Evolutionary conservation across 78 protist genomes (phyloP), one percentile per base, ranked within the genome.

Genomic region (Trichosphaerium sp.): DNA sequence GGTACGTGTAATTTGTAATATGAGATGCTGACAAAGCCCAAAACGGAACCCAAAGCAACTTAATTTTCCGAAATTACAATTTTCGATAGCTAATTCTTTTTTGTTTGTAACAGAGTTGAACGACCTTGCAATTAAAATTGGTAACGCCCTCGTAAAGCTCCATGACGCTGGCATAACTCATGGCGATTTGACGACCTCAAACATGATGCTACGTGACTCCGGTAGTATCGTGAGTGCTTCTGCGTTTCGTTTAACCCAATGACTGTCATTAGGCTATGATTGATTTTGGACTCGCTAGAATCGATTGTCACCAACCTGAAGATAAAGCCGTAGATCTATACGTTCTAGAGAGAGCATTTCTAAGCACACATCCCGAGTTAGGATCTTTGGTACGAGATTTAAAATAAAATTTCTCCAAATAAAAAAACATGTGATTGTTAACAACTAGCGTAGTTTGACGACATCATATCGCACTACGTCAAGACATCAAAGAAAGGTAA

Each of bases 261-360:
- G 2, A 28, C 12, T 3, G n/a, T 39, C 29, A 23, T n/a, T 42
- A 39, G 71, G 61, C 66, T 15, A 28, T 88, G 37, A 89, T 92
- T n/a, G 96, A 92, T 68, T 92, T 92, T 26, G 96, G 96, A 8
- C 66, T 92, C n/a, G n/a, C n/a, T n/a, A n/a, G 1, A 35, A 70
- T 0, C 74, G 29, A 48, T 35, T 42, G 15, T 68, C 89, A 2
- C 28, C 28, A 4, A 23, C 75, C 47, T 0, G 96, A 92, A 52
- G 96, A 92, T 69, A 83, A 80, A 43, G 96, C 94, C 1, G 96
- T 92, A 8, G 96, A 91, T 47, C 69, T 91, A n/a, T 91, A 88
- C 40, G 96, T 91, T 11, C 70, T 89, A 10, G 94, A 91, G 71
- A 56, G 93, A 5, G 96, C 96, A 0, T 55, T 91, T 44, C 26